A percentile compares a stretch with the other conserved stretches of the same genome.
Conservation (phyloP, 129 eudicot species). For the Arctium minus region DNA sequence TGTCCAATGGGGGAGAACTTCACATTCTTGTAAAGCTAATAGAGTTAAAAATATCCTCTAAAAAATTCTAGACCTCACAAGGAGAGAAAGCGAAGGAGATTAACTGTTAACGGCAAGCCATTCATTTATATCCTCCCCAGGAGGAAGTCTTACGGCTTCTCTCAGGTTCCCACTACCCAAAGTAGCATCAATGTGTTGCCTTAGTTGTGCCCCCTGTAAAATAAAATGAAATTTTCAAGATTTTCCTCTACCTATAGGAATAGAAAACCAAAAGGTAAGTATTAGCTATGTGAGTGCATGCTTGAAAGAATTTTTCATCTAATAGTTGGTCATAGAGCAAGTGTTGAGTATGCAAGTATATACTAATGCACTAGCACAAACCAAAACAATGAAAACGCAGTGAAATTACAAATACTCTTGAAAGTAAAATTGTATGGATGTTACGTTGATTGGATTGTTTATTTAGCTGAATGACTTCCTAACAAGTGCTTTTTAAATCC, state of each 20-base stretch:
- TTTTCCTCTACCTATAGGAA: neutral
- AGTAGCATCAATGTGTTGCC: conserved; percentile 92
- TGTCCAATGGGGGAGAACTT: neutral
- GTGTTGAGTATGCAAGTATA: no score
- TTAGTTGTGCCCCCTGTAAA: conserved; percentile 85
- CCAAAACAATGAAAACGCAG: neutral
- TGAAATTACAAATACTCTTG: neutral
- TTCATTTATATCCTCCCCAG: conserved; percentile 94
- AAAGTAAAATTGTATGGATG: neutral
- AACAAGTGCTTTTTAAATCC: neutral
- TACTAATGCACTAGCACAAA: neutral
- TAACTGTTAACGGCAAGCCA: conserved; percentile 99
- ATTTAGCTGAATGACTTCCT: neutral
- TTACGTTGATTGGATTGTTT: no score
- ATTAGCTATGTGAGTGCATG: neutral
- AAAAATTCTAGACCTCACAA: neutral
- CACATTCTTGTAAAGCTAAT: neutral
- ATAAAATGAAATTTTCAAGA: neutral
- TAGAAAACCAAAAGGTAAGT: neutral
- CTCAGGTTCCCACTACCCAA: conserved; percentile 94
- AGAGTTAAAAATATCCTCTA: neutral
- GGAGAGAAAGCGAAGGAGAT: conserved; percentile 20
- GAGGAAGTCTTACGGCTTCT: conserved; percentile 96
- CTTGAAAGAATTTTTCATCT: neutral
- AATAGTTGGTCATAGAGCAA: neutral